Evolutionary conservation across 768 basidiomycete species (phyloP), one percentile per base, ranked within the genome.

Genomic region (Hypsizygus marmoreus): DNA sequence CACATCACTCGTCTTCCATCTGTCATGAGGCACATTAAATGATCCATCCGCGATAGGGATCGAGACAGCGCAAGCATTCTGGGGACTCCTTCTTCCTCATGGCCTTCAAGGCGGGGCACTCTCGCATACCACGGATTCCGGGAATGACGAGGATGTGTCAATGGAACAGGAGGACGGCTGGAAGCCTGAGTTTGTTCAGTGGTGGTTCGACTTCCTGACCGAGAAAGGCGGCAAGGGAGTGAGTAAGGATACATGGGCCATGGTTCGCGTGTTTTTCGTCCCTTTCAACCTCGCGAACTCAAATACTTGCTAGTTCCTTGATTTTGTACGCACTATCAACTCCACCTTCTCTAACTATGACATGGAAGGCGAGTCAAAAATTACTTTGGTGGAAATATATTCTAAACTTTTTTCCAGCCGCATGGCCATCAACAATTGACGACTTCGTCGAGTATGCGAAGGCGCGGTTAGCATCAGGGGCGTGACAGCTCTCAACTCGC

Each of bases 371-470:
- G 50, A 33, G 71, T 58, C 35, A 19, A 26, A 23, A 28, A 32
- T 17, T 33, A 31, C 13, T 46, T 6, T 23, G 35, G 16, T 13
- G 51, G 40, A 8, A 22, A 43, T 5, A 19, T 55, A 37, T 30
- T 45, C 49, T 51, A 30, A 52, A 40, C 23, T 28, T 26, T 12
- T 38, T 40, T 49, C 14, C 58, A 90, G 91, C 79, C 36, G 86
- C 91, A 2, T 93, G 91, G 91, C 91, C 91, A 4, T 91, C 89
- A 28, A 77, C 84, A 17, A 87, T 93, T 51, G 91, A 94, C 56
- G 88, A 89, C 40, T 92, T 91, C 56, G 88, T 90, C 12, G 81
- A 76, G 43, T 85, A 74, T 57, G 86, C 81, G 30, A 81, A 75
- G 59, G 64, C 66, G 50, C 67, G 72, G 36, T 49, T 74, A 36